phyloP scores from a whole-genome alignment of 2,329 filamentous ascomycete species.

The Botrytis medusae region DNA sequence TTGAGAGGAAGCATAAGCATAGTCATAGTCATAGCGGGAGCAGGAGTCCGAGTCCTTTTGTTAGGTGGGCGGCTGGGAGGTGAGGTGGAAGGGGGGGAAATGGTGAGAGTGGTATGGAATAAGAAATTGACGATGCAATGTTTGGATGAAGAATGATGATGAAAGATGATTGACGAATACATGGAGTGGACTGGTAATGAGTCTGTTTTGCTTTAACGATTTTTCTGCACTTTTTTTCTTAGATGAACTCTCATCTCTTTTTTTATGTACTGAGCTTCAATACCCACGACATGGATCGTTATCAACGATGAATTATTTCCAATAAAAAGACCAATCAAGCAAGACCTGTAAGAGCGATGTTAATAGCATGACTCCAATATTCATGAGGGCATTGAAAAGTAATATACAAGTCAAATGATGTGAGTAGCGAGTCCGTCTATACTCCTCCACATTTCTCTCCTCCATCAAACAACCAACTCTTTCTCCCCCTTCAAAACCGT shows the following conservation, averaged over 20 bases:
- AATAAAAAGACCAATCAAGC: neutral
- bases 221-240: neutral
- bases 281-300: slow-evolving; percentile 1
- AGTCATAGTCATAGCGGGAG: slow-evolving; percentile 7
- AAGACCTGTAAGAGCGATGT: neutral
- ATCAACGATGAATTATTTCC: neutral
- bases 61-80: slow-evolving; percentile 21
- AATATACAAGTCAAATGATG: neutral
- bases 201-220: neutral
- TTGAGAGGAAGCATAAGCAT: slow-evolving; percentile 21
- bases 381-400: neutral
- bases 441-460: no score
- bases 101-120: neutral
- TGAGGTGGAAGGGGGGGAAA: neutral
- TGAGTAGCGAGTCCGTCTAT: slow-evolving; percentile 3
- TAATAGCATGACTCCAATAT: neutral
- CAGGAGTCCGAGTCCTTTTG: slow-evolving; percentile 16
- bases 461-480: slow-evolving; percentile 4
- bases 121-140: neutral
- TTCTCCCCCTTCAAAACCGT: slow-evolving; percentile 25
- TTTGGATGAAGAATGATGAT: neutral
- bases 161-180: neutral
- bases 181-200: neutral
- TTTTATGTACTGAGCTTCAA: slow-evolving; percentile 7
- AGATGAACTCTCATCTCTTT: slow-evolving; percentile 16